These are phyloP conservation scores for Nasturtium officinale DNA, from an alignment of 345 rosid species.

Conservation along the genomic window DNA sequence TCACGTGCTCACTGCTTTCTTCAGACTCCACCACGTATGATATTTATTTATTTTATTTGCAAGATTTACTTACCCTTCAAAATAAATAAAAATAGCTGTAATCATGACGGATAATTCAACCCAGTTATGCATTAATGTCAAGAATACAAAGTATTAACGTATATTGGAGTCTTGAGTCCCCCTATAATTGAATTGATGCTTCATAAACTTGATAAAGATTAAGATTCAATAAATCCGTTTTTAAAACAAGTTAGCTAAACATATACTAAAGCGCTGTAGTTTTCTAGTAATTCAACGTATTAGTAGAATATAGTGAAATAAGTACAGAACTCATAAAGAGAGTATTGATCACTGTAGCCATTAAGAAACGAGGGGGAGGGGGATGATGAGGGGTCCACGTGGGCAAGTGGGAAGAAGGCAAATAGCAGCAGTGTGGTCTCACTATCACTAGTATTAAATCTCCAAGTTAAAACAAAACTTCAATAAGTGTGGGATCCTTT, in stretches of 20 bases:
- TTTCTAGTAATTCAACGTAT: neutral
- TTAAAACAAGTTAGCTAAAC: too few relatives aligned
- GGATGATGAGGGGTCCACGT: constrained; percentile 32
- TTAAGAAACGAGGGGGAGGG: neutral
- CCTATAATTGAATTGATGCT: neutral
- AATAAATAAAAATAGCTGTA: neutral
- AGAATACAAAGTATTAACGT: neutral
- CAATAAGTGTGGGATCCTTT: constrained; percentile 1
- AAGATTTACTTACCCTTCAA: neutral
- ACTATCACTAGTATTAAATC: constrained; percentile 31
- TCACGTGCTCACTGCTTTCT: constrained; percentile 25
- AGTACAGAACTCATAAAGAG: neutral
- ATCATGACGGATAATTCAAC: neutral
- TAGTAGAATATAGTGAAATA: too few relatives aligned
- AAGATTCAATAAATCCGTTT: neutral
- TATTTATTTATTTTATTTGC: neutral
- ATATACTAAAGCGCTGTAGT: too few relatives aligned
- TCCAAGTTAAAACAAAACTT: constrained; percentile 11
- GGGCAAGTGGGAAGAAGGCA: constrained; percentile 36
- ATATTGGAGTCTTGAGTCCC: neutral
- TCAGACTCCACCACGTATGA: constrained; percentile 8
- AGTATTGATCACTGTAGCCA: neutral
- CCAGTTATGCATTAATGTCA: neutral
- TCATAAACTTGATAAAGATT: neutral
- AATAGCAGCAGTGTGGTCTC: constrained; percentile 31